Evolutionary conservation across 129 eudicot species (phyloP).

Genomic region (Flaveria trinervia): DNA sequence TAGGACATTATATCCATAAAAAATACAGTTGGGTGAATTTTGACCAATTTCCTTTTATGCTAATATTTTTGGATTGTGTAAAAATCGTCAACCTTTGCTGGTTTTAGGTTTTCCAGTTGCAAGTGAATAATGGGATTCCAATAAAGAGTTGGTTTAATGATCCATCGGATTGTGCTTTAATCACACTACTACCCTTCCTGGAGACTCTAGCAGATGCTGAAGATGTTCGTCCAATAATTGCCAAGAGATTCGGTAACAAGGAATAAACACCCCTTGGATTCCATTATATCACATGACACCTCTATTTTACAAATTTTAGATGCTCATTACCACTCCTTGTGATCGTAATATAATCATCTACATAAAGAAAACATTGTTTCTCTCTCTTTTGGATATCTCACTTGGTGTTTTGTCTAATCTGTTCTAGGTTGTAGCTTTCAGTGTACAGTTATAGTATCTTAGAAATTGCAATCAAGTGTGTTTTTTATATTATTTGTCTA

Average conservation of each 20-base stretch:
- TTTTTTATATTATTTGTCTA: not conserved
- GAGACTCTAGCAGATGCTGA: slow-evolving; percentile 88
- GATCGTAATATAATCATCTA: slow-evolving; percentile 45
- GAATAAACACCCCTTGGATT: slow-evolving; percentile 76
- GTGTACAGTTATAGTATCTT: slow-evolving; percentile 63
- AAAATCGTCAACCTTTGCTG: slow-evolving; percentile 20
- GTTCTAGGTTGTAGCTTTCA: slow-evolving; percentile 36
- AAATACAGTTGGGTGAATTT: not conserved
- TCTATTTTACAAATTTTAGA: slow-evolving; percentile 29
- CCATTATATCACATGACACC: slow-evolving; percentile 40
- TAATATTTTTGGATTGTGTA: not conserved
- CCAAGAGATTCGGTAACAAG: slow-evolving; percentile 98
- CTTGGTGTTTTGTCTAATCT: slow-evolving; percentile 45
- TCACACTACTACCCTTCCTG: slow-evolving; percentile 81
- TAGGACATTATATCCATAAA: not conserved
- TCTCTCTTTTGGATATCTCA: slow-evolving; percentile 37
- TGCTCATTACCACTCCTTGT: slow-evolving; percentile 36
- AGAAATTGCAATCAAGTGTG: slow-evolving; percentile 38
- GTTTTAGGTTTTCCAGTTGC: slow-evolving; percentile 87
- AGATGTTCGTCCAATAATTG: slow-evolving; percentile 96
- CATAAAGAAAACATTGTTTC: slow-evolving; percentile 41
- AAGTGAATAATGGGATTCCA: slow-evolving; percentile 98
- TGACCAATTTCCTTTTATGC: not conserved
- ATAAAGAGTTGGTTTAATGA: slow-evolving; percentile 98
- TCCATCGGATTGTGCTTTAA: slow-evolving; percentile 82